Base-by-base conservation (phyloP, 2,329 filamentous ascomycete genomes). In the Aspergillus sclerotialis region DNA sequence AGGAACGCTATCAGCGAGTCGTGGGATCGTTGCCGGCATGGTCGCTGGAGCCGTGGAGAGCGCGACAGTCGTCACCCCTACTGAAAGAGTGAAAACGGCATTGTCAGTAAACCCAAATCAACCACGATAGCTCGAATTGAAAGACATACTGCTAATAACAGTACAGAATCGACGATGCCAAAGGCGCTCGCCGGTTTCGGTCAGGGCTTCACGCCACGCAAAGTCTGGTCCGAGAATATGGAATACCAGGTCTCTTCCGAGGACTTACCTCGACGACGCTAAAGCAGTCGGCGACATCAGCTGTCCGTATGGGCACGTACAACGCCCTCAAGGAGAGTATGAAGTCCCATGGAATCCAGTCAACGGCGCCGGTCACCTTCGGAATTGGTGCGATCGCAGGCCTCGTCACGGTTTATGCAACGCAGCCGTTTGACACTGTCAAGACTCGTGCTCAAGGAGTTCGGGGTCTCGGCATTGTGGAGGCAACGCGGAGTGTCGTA, bases 11-110 rank as follows among this genome's bases (percentile, higher is more conserved):
- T 73, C 74, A 0, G 70, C 77, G 0, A 48, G 64, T 1, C 61
- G 72, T 2, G 79, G 75, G 25, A 67, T 83, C n/a, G 49, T 75
- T 0, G 78, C 78, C 4, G 80, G 80, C 7, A 81, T 82, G 75
- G 61, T 67, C 1, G 74, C 76, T 0, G 80, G 80, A 0, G 68
- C 77, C 0, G 68, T 79, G 0, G 78, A 79, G 12, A 76, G 70
- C 35, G 64, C 79, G 0, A 68, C 73, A n/a, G 78, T 77, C 2
- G 79, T 84, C 1, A 84, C 79, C 2, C 80, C 80, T 0, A 80
- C 76, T 0, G 80, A 84, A 48, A 67, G 79, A 11, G 75, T 84
- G 49, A 84, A 83, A 53, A 84, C 80, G 6, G 28, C 28, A 14
- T 17, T 29, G 28, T 29, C 11, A 8, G 28, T n/a, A n/a, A n/a